A percentile compares a stretch with the other conserved stretches of the same genome.
phyloP scores from a whole-genome alignment of 805 yeast genomes.

The Clavispora fructus region DNA sequence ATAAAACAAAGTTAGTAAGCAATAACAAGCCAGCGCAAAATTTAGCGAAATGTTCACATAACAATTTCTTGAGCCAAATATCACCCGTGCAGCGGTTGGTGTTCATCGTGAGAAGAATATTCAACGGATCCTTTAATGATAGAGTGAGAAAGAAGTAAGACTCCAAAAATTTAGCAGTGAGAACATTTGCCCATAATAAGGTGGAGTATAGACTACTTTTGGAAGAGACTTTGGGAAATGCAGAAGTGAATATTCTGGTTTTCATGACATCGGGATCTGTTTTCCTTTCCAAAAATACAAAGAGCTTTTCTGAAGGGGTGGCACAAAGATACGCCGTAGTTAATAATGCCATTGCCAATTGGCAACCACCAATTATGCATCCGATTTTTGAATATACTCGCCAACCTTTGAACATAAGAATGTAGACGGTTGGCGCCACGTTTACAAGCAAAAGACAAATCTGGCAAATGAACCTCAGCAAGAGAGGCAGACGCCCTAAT shows the following conservation, averaged over 20 bases:
- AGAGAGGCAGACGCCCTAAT: slow-evolving; percentile 17
- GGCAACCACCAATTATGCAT: slow-evolving; percentile 17
- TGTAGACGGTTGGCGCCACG: slow-evolving; percentile 25
- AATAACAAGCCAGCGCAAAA: slow-evolving; percentile 21
- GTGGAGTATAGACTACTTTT: slow-evolving; percentile 21
- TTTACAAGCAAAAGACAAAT: slow-evolving; percentile 17
- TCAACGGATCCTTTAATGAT: slow-evolving; percentile 30
- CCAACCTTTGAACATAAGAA: slow-evolving; percentile 20
- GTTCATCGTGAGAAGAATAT: slow-evolving; percentile 23
- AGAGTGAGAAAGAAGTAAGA: slow-evolving; percentile 33
- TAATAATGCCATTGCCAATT: slow-evolving; percentile 23
- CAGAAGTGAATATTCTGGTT: slow-evolving; percentile 14
- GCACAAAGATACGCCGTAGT: slow-evolving; percentile 27
- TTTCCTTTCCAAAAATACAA: slow-evolving; percentile 6
- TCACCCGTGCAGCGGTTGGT: slow-evolving; percentile 26
- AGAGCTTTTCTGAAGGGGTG: slow-evolving; percentile 20
- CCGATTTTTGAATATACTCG: slow-evolving; percentile 22
- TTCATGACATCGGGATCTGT: slow-evolving; percentile 7
- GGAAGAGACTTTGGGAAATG: slow-evolving; percentile 21
- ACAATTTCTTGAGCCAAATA: slow-evolving; percentile 14
- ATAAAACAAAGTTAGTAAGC: slow-evolving; percentile 26
- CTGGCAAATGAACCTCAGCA: slow-evolving; percentile 12
- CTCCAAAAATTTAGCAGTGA: slow-evolving; percentile 30
- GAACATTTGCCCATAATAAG: slow-evolving; percentile 26
- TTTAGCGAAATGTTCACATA: slow-evolving; percentile 27